Evolutionary conservation across 768 basidiomycete genomes (phyloP), one percentile per base, ranked within the genome.

Genomic region (Leccinum longicurvipes): DNA sequence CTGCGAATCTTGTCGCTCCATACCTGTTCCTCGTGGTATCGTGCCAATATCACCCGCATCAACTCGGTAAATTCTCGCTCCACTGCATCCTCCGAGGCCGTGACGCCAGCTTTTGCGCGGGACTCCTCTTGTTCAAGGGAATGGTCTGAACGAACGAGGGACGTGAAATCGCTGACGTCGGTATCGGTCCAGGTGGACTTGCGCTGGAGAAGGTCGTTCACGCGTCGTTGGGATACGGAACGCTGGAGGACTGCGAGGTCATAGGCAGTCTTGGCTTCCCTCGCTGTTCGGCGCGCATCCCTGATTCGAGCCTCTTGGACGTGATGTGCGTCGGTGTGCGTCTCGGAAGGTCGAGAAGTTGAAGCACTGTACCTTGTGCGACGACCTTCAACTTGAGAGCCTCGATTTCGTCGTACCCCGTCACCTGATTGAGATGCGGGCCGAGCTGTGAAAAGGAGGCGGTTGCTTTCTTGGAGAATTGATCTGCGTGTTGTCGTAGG

Each of bases 1-100:
- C 91, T 93, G 32, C 97, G 85, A 57, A 99, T 97, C 74, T 99
- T 99, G 77, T 99, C 96, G 51, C 91, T 93, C 97, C 97, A 99
- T 3, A 98, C 85, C 70, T 99, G 97, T 69, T 99, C 97, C 73
- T 98, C 96, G 74, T 98, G 96, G 71, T 98, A 98, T 36, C 96
- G 82, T 48, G 83, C 85, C 56, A 99, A 80, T 65, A 98, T 98
- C 10, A 82, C 78, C 54, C 85, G 85, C 87, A 96, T 91, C 60
- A 98, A 80, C 67, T 85, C 87, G 65, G 80, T 86, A 69, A 98
- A 97, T 62, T 88, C 91, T 45, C 82, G 81, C 61, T 99, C 97
- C 17, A 93, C 91, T 2, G 81, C 82, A 50, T 83, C 81, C 62
- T 99, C 97, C 3, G 83, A 79, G 39, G 83, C 79, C 21, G 81